Conservation (phyloP, 2,329 filamentous ascomycete species). For the Sarocladium brachiariae region DNA sequence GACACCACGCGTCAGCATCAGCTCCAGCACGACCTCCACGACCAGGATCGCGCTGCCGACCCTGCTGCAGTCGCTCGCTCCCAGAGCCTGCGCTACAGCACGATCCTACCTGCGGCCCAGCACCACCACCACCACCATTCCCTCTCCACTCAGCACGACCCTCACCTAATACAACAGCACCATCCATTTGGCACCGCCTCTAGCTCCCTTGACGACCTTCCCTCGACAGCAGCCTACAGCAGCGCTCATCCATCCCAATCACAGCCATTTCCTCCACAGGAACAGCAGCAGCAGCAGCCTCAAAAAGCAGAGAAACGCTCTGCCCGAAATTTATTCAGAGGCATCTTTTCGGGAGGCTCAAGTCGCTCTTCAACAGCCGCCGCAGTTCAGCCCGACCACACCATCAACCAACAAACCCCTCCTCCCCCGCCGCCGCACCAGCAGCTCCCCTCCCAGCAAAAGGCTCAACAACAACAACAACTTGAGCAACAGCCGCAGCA, state of each 20-base stretch:
- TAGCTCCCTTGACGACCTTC: conserved; percentile 36
- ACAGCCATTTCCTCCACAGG: conserved; percentile 12
- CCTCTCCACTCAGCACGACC: conserved; percentile 23
- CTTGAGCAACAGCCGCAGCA: background rate
- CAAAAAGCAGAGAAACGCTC: conserved; percentile 38
- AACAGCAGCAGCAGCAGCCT: conserved; percentile 21
- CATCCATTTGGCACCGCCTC: conserved; percentile 19
- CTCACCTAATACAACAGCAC: conserved; percentile 4
- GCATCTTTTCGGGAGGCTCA: conserved; percentile 39
- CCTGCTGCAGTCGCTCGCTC: conserved; percentile 36
- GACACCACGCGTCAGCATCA: conserved; percentile 7
- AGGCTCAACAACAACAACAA: conserved; percentile 17
- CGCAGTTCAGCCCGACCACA: conserved; percentile 21
- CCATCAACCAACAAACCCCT: conserved; percentile 21
- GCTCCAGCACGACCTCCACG: conserved; percentile 15
- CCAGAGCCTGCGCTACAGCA: conserved; percentile 42
- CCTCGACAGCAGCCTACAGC: conserved; percentile 16
- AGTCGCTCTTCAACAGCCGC: conserved; percentile 23
- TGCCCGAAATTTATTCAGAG: conserved; percentile 47
- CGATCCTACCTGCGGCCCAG: conserved; percentile 18
- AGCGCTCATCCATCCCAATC: conserved; percentile 10
- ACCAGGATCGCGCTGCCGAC: conserved; percentile 17
- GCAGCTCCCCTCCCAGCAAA: conserved; percentile 23
- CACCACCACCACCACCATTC: conserved; percentile 24
- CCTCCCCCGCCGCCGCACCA: conserved; percentile 12